phyloP scores from a whole-genome alignment of 805 yeast genomes.

The Wickerhamiella australiensis region DNA sequence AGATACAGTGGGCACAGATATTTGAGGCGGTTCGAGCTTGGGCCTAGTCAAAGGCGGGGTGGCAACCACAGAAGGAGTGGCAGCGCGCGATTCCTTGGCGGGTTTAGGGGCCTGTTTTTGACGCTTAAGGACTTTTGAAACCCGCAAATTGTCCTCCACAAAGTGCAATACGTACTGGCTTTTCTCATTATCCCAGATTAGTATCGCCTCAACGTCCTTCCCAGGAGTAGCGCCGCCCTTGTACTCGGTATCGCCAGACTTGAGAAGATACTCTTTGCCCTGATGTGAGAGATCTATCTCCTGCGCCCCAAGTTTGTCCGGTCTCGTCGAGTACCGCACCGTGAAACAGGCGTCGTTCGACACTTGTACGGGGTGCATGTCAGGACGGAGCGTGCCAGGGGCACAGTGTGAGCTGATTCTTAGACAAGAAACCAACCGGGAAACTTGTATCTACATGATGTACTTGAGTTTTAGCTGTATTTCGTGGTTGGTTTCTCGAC shows the following conservation, averaged over 20 bases:
- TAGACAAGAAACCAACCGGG: no score
- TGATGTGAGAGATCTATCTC: not conserved
- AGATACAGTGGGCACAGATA: not conserved
- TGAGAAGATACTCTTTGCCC: conserved; percentile 1
- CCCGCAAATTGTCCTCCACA: conserved; percentile 3
- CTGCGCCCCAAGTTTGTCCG: not conserved
- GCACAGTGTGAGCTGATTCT: not conserved
- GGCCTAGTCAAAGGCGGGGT: conserved; percentile 3
- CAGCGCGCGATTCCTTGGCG: not conserved
- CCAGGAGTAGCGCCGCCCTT: not conserved
- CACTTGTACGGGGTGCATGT: conserved; percentile 7
- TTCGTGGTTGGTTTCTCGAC: no score
- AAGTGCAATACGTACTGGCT: conserved; percentile 2
- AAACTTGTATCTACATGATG: no score
- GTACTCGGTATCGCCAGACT: conserved; percentile 1
- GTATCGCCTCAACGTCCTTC: conserved; percentile 10
- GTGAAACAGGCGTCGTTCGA: conserved; percentile 8
- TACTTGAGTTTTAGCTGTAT: no score
- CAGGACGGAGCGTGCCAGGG: conserved; percentile 3
- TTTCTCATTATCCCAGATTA: conserved; percentile 2
- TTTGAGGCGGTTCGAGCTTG: not conserved
- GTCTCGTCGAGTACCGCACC: conserved; percentile 8
- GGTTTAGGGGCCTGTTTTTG: not conserved
- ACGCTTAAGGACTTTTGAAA: not conserved
- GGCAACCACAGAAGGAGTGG: not conserved